Evolutionary conservation across 345 rosid species (phyloP), one percentile per base, ranked within the genome.

Genomic region (Pugionium cornutum): DNA sequence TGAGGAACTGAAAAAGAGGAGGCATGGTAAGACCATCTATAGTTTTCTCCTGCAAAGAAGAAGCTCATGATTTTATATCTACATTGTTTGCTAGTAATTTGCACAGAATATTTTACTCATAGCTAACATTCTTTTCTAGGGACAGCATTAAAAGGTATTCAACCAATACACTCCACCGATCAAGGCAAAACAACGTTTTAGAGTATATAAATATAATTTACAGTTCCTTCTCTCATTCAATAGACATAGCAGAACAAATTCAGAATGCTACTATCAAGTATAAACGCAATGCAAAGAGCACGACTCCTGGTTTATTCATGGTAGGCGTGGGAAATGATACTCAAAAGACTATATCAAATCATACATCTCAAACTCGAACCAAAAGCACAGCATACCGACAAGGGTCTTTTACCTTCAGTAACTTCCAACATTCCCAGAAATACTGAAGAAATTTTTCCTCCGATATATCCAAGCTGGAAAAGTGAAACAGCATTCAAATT

Each of bases 1-100:
- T 83, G 52, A 91, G 91, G 77, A 91, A 91, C 68, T 87, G 98
- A 79, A 91, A 91, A 25, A 88, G 86, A n/a, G 96, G 94, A 67
- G 98, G 96, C 98, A 91, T 86, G 37, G 90, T 88, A 69, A 89
- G 67, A 62, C 82, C 89, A 53, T 82, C 85, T 3, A 81, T 82
- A 76, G 80, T 69, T n/a, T 82, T 79, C 76, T 82, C 95, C 98
- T 91, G 88, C 70, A 81, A 74, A 75, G 2, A 29, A 62, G 37
- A 75, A 62, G 9, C 41, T 18, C 58, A 7, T 6, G 0, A 25
- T 67, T 60, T 60, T 58, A 53, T 53, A 37, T 37, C 9, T 35
- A 49, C 43, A 58, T 10, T 18, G 26, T 53, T 59, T 45, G 18
- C 48, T 53, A 45, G 10, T 42, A 58, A 10, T 35, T 27, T 32